Percentiles rank a stretch among this genome's conserved stretches.
These are phyloP conservation scores for Ceratocystis diversiconidia DNA, from an alignment of 2,329 filamentous ascomycete species.

Conservation along the genomic window DNA sequence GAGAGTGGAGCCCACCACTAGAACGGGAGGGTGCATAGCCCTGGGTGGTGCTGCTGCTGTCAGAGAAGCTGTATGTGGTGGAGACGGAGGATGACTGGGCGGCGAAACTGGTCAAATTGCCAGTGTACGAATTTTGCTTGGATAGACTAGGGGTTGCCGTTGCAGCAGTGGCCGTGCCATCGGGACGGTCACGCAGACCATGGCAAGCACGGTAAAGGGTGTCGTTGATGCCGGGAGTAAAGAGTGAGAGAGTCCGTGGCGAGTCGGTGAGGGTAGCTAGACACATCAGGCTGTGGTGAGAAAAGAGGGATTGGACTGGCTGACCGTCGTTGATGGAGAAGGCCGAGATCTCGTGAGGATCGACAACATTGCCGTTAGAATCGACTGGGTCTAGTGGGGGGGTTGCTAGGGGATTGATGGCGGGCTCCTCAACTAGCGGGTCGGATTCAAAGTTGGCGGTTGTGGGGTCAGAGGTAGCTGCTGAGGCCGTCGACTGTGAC, in stretches of 20 bases:
- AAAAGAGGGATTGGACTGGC: slow-evolving; percentile 81
- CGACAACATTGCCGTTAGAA: slow-evolving; percentile 60
- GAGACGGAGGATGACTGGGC: slow-evolving; percentile 22
- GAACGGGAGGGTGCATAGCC: slow-evolving; percentile 43
- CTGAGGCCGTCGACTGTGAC: not conserved
- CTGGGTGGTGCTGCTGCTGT: slow-evolving; percentile 50
- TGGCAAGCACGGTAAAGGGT: slow-evolving; percentile 90
- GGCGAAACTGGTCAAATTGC: not conserved
- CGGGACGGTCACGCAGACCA: slow-evolving; percentile 56
- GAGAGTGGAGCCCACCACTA: slow-evolving; percentile 23
- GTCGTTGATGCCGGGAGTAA: slow-evolving; percentile 80
- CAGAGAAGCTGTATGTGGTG: slow-evolving; percentile 63
- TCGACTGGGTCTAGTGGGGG: slow-evolving; percentile 74
- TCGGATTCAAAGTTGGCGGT: slow-evolving; percentile 33
- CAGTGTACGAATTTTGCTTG: slow-evolving; percentile 45
- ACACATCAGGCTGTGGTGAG: slow-evolving; percentile 80
- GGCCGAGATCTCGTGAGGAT: slow-evolving; percentile 59
- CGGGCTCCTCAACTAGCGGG: slow-evolving; percentile 31
- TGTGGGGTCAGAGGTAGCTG: not conserved
- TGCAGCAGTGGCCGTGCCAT: slow-evolving; percentile 30
- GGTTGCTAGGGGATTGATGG: slow-evolving; percentile 67
- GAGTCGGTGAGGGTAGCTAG: slow-evolving; percentile 74
- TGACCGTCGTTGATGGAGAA: slow-evolving; percentile 64
- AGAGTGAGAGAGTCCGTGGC: slow-evolving; percentile 77
- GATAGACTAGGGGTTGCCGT: slow-evolving; percentile 38